phyloP scores from a whole-genome alignment of 208 protist species.

The Leptomonas pyrrhocoris region DNA sequence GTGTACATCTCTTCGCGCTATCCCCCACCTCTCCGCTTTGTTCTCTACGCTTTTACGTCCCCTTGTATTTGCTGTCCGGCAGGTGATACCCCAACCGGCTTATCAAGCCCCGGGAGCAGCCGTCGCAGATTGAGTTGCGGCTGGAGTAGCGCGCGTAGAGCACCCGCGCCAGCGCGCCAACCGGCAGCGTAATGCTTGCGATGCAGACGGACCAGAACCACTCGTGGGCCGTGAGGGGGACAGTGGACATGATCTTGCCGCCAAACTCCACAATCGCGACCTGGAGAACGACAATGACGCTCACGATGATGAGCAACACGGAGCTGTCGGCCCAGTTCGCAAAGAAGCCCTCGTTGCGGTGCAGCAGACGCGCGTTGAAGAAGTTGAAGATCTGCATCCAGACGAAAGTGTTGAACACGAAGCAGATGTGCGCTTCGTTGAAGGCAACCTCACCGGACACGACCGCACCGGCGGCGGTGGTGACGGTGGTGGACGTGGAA shows the following conservation, averaged over 20 bases:
- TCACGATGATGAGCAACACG: constrained; percentile 66
- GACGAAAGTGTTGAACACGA: constrained; percentile 90
- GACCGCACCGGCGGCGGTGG: neutral
- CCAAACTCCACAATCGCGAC: constrained; percentile 79
- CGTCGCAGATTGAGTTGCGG: constrained; percentile 11
- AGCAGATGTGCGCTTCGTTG: constrained; percentile 58
- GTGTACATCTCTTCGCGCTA: too few relatives aligned
- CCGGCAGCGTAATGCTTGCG: constrained; percentile 49
- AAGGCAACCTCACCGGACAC: neutral
- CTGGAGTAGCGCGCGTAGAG: constrained; percentile 33
- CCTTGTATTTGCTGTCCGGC: constrained; percentile 9
- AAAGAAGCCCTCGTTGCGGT: constrained; percentile 59
- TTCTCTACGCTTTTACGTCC: constrained; percentile 2
- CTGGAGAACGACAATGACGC: constrained; percentile 65
- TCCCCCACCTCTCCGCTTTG: neutral
- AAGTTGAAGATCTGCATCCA: constrained; percentile 92
- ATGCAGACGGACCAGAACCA: constrained; percentile 67
- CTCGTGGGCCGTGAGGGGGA: constrained; percentile 65
- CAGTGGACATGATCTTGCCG: constrained; percentile 79
- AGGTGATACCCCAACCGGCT: constrained; percentile 8
- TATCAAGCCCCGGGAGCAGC: constrained; percentile 23
- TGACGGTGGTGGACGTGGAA: neutral
- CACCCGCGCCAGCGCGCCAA: constrained; percentile 43
- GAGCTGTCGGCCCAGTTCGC: constrained; percentile 58
- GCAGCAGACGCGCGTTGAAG: constrained; percentile 84